Conservation (phyloP, 2,329 filamentous ascomycete species). For the Monosporascus sp. region DNA sequence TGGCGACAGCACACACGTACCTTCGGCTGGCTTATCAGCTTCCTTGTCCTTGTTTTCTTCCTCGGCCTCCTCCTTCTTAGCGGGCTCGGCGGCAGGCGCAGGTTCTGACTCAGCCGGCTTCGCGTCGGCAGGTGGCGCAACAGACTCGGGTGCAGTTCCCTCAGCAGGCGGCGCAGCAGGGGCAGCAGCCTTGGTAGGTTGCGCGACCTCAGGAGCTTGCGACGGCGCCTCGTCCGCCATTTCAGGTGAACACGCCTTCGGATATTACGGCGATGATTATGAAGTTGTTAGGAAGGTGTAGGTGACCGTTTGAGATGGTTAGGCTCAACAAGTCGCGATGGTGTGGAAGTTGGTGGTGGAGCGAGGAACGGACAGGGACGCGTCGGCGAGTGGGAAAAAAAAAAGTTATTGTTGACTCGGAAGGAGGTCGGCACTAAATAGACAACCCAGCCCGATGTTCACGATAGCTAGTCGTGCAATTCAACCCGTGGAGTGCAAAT, state of each 20-base stretch:
- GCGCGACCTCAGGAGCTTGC: constrained; percentile 8
- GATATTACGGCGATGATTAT: constrained; percentile 1
- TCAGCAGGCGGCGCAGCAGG: constrained; percentile 2
- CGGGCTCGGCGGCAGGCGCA: constrained; percentile 5
- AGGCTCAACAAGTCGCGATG: neutral
- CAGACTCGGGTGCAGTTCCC: neutral
- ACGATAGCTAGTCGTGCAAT: neutral
- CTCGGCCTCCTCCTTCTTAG: neutral
- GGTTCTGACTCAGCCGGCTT: constrained; percentile 14
- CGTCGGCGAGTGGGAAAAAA: neutral
- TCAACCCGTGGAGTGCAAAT: neutral
- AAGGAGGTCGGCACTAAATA: neutral
- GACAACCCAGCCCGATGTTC: neutral
- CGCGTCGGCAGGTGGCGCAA: constrained; percentile 15
- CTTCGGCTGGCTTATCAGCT: neutral
- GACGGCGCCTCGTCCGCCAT: constrained; percentile 26
- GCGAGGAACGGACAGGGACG: neutral
- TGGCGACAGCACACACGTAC: neutral
- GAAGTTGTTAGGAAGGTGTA: neutral
- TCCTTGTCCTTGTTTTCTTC: neutral
- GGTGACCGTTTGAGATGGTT: neutral
- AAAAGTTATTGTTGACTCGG: neutral
- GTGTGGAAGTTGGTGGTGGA: neutral
- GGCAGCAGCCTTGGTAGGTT: constrained; percentile 2
- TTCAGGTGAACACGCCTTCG: constrained; percentile 3